Conservation (phyloP, 768 basidiomycete genomes). For the Trametes cingulata region DNA sequence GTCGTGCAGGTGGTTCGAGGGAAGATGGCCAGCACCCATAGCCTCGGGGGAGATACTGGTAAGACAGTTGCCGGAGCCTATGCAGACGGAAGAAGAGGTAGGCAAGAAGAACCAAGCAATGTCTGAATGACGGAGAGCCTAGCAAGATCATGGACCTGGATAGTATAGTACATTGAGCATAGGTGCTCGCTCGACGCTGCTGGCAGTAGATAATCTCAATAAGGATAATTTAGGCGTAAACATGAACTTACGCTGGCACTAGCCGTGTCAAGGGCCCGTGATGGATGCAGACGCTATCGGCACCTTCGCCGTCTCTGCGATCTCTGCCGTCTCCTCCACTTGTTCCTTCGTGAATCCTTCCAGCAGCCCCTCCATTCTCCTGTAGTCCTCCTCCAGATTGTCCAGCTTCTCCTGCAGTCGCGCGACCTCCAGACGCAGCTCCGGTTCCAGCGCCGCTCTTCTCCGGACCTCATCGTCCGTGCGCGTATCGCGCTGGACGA, state of each 20-base stretch:
- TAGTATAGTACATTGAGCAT: no score
- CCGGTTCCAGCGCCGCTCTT: conserved; percentile 28
- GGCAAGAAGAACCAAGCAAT: no score
- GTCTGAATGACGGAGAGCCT: no score
- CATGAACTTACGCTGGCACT: neutral
- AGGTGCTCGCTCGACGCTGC: no score
- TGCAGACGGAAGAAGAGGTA: no score
- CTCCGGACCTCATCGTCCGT: conserved; percentile 28
- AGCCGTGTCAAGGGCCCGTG: neutral
- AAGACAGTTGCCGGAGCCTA: no score
- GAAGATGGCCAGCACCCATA: no score
- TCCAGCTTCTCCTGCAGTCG: conserved; percentile 19
- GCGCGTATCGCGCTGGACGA: conserved; percentile 21
- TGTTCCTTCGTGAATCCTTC: conserved; percentile 14
- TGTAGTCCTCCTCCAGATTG: conserved; percentile 17
- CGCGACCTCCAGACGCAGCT: conserved; percentile 25
- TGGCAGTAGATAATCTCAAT: no score
- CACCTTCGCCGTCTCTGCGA: neutral
- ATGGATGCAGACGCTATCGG: neutral
- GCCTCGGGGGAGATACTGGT: no score
- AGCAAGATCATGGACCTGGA: no score
- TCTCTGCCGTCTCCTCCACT: conserved; percentile 11
- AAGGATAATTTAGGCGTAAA: no score
- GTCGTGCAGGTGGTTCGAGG: no score
- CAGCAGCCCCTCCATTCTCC: conserved; percentile 10